phyloP scores from a whole-genome alignment of 306 rosid species.

The Ormosia emarginata region DNA sequence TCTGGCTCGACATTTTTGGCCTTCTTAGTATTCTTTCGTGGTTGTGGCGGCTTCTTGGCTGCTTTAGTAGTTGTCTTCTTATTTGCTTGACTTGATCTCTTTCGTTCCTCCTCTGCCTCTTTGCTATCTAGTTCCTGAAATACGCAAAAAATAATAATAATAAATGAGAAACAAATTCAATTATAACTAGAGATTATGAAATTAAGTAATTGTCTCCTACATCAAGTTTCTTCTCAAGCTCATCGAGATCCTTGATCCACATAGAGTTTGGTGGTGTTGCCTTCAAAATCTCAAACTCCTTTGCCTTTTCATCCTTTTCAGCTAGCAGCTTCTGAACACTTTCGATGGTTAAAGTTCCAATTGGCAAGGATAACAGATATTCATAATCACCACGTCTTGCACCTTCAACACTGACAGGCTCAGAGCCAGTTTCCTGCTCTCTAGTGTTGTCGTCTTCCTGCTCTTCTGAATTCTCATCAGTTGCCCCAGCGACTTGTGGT shows the following conservation, averaged over 20 bases:
- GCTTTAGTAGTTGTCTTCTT: constrained; percentile 35
- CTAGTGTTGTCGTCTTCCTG: constrained; percentile 49
- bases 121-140: constrained; percentile 66
- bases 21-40: constrained; percentile 71
- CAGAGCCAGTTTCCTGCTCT: constrained; percentile 50
- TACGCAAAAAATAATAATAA: not conserved
- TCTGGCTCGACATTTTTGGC: constrained; percentile 46
- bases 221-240: constrained; percentile 65
- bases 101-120: constrained; percentile 64
- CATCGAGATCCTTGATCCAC: constrained; percentile 82
- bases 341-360: constrained; percentile 79
- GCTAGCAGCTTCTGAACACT: constrained; percentile 65
- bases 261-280: constrained; percentile 60
- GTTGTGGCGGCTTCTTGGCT: constrained; percentile 65
- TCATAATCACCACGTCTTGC: constrained; percentile 61
- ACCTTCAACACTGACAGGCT: constrained; percentile 23
- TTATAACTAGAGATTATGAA: not conserved
- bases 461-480: constrained; percentile 58
- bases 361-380: constrained; percentile 71
- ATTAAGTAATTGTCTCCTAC: constrained; percentile 30
- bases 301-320: constrained; percentile 55
- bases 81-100: constrained; percentile 44
- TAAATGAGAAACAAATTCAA: not conserved
- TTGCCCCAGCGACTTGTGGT: constrained; percentile 92
- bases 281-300: constrained; percentile 58